Evolutionary conservation across 2,329 filamentous ascomycete species (phyloP).

Genomic region (Penicillium sp.): DNA sequence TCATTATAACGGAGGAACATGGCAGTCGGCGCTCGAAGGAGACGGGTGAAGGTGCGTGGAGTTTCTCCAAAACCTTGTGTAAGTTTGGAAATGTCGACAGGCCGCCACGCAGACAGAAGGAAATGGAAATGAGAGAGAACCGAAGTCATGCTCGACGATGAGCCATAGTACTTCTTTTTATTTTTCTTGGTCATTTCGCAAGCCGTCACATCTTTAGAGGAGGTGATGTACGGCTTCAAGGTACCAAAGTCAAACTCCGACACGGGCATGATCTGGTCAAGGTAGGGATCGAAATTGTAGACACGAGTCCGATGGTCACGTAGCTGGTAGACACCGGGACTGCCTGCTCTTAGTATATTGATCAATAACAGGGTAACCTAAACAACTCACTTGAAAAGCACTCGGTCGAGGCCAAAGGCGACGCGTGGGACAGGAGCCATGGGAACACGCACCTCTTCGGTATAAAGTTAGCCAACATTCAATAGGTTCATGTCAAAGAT

Average conservation of each 20-base stretch:
- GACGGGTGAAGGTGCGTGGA: constrained; percentile 65
- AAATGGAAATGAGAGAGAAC: constrained; percentile 89
- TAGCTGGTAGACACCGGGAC: constrained; percentile 81
- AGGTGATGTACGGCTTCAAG: constrained; percentile 83
- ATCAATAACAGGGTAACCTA: neutral
- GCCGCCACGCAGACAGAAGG: constrained; percentile 79
- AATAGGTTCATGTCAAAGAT: neutral
- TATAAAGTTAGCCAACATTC: constrained; percentile 6
- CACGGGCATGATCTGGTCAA: constrained; percentile 89
- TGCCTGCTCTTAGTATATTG: constrained; percentile 23
- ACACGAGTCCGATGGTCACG: constrained; percentile 84
- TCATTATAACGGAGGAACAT: constrained; percentile 80
- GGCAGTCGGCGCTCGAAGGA: constrained; percentile 71
- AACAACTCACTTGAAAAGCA: constrained; percentile 74
- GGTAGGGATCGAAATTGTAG: constrained; percentile 95
- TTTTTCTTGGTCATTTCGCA: constrained; percentile 65
- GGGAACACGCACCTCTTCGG: constrained; percentile 40
- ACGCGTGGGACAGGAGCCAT: constrained; percentile 61
- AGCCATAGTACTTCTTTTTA: constrained; percentile 81
- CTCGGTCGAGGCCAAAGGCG: constrained; percentile 74
- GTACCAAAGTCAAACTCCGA: constrained; percentile 88
- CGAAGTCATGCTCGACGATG: constrained; percentile 93
- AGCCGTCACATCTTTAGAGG: constrained; percentile 75
- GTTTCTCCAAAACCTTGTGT: constrained; percentile 66
- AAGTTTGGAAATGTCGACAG: constrained; percentile 63